Evolutionary conservation across 2,329 filamentous ascomycete genomes (phyloP).

Genomic region (Podosphaera aphanis): DNA sequence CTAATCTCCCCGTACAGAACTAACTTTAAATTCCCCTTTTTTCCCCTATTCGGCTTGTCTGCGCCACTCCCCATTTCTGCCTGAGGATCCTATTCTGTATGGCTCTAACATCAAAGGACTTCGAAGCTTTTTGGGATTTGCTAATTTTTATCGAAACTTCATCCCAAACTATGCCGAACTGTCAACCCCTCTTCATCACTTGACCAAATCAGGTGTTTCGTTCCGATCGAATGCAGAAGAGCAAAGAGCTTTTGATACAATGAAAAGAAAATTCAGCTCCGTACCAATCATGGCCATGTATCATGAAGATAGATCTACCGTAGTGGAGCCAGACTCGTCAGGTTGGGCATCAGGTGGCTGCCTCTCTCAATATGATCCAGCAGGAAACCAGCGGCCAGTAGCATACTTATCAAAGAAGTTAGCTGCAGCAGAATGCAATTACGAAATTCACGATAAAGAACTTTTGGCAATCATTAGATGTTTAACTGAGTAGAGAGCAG

Average conservation of each 20-base stretch:
- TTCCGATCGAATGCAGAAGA: background rate
- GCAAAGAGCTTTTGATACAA: background rate
- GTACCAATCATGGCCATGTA: background rate
- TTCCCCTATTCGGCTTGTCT: too few relatives aligned
- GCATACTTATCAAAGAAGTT: background rate
- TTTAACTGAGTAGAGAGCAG: background rate
- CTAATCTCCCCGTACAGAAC: too few relatives aligned
- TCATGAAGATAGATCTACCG: background rate
- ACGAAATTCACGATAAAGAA: background rate
- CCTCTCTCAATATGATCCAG: background rate
- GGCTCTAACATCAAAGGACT: too few relatives aligned
- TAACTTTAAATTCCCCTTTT: too few relatives aligned
- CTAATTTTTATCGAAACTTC: background rate
- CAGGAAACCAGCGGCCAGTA: background rate
- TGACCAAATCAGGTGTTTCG: background rate
- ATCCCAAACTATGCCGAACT: background rate
- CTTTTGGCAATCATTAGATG: background rate
- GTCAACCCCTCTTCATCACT: background rate
- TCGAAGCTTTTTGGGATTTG: background rate
- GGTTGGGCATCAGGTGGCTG: background rate
- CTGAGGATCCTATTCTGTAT: too few relatives aligned
- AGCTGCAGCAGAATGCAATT: background rate
- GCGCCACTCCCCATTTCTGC: too few relatives aligned
- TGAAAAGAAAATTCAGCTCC: background rate
- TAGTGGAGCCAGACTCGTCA: background rate